A percentile compares a stretch with the other conserved stretches of the same genome.
Evolutionary conservation across 2,329 filamentous ascomycete species (phyloP).

Genomic region (Aureobasidium lini): DNA sequence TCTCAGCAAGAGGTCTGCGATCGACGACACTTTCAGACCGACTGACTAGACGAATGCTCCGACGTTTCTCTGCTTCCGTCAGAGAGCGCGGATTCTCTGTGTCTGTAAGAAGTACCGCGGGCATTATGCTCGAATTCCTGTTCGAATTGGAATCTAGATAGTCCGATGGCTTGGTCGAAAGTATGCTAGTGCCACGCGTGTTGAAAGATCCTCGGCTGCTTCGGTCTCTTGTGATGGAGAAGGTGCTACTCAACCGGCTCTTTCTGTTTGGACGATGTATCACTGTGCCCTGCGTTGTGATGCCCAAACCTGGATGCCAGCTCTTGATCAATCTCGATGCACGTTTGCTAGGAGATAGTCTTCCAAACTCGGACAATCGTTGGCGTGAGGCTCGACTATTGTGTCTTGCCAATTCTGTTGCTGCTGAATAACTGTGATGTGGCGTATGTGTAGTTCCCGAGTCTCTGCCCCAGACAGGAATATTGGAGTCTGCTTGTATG

Average conservation of each 20-base stretch:
- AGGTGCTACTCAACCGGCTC: conserved; percentile 20
- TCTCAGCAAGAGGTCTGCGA: conserved; percentile 31
- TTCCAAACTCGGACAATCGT: conserved; percentile 26
- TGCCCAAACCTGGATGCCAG: conserved; percentile 8
- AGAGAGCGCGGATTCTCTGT: conserved; percentile 16
- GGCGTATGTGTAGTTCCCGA: conserved; percentile 31
- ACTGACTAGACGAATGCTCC: conserved; percentile 34
- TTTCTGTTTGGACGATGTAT: conserved; percentile 22
- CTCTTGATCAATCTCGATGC: conserved; percentile 21
- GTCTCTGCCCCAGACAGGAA: conserved; percentile 33
- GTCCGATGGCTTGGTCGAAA: conserved; percentile 32
- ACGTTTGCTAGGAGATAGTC: conserved; percentile 25
- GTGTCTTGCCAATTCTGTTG: conserved; percentile 30
- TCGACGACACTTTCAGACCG: conserved; percentile 31
- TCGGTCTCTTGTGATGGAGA: conserved; percentile 22
- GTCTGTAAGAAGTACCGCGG: not conserved
- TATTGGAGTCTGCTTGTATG: conserved; percentile 32
- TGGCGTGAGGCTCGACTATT: conserved; percentile 4
- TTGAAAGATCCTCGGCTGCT: conserved; percentile 32
- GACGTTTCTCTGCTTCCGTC: conserved; percentile 28
- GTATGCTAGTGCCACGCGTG: conserved; percentile 33
- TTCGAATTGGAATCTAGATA: conserved; percentile 28
- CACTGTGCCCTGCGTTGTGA: conserved; percentile 19
- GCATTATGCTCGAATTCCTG: conserved; percentile 20
- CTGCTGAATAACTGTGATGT: conserved; percentile 37